phyloP scores from a whole-genome alignment of 176 grass and related monocot species.

The Elymus sibiricus region DNA sequence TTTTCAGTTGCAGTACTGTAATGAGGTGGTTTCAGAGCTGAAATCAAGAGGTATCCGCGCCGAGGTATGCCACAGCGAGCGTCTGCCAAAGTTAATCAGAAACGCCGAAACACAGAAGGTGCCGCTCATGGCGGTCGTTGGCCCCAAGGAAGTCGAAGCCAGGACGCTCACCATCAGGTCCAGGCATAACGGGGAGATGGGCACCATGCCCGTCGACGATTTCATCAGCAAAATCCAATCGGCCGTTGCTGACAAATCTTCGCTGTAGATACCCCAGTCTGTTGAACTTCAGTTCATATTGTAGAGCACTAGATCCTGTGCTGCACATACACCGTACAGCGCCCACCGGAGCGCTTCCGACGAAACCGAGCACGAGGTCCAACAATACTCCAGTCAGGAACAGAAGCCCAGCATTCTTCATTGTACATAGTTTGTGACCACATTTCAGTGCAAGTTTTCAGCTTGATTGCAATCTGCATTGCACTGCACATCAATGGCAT shows the following conservation, averaged over 20 bases:
- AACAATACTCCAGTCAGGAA: background rate
- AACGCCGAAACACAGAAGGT: conserved; percentile 84
- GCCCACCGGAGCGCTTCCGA: background rate
- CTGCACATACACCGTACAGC: background rate
- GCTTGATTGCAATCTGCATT: background rate
- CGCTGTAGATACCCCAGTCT: background rate
- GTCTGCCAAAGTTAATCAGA: conserved; percentile 88
- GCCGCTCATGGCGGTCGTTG: conserved; percentile 86
- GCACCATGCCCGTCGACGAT: conserved; percentile 60
- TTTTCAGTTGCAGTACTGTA: conserved; percentile 81
- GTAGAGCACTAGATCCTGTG: conserved; percentile 6
- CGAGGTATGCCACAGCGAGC: conserved; percentile 77
- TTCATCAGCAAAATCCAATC: conserved; percentile 49
- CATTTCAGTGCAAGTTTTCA: background rate
- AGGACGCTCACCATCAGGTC: conserved; percentile 74
- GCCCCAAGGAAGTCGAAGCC: conserved; percentile 79
- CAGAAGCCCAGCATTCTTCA: background rate
- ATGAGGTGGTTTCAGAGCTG: conserved; percentile 57
- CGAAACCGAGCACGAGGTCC: background rate
- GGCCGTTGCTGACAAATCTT: conserved; percentile 49
- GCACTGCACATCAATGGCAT: background rate
- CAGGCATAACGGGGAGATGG: conserved; percentile 72
- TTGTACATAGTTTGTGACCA: background rate
- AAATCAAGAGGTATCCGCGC: conserved; percentile 68
- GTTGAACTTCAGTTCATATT: background rate